Conservation (phyloP, 371 early-diverging fungal genomes). For the Actinomucor elegans region DNA sequence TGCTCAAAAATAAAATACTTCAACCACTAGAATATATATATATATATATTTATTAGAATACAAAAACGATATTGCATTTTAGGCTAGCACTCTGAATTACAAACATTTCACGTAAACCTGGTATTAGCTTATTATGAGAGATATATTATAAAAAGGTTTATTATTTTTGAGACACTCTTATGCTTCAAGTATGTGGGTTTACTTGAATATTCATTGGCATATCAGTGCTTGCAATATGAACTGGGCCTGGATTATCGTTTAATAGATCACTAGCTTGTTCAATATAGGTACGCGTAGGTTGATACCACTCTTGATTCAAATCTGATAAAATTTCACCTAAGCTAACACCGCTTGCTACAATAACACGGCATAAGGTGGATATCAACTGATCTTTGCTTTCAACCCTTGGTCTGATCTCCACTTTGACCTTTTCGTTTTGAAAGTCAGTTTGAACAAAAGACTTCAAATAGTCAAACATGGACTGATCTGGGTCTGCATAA, state of each 20-base stretch:
- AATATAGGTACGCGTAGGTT: slow-evolving; percentile 30
- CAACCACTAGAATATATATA: too few species aligned
- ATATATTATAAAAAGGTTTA: too few species aligned
- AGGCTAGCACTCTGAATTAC: too few species aligned
- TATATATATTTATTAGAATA: too few species aligned
- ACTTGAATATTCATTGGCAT: slow-evolving; percentile 29
- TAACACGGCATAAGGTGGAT: slow-evolving; percentile 28
- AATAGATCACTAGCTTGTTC: slow-evolving; percentile 34
- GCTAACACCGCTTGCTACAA: slow-evolving; percentile 27
- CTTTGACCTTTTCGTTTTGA: slow-evolving; percentile 34
- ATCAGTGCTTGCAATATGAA: slow-evolving; percentile 40
- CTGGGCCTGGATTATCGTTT: slow-evolving; percentile 37
- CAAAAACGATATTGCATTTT: too few species aligned
- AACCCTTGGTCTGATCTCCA: slow-evolving; percentile 40
- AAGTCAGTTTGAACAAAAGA: slow-evolving; percentile 44
- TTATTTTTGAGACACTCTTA: too few species aligned
- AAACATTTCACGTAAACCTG: too few species aligned
- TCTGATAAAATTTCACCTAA: slow-evolving; percentile 37
- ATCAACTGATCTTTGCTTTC: slow-evolving; percentile 44
- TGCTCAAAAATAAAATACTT: too few species aligned
- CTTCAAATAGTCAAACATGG: slow-evolving; percentile 28
- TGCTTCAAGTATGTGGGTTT: too few species aligned
- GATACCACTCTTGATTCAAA: slow-evolving; percentile 39
- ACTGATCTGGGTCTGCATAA: slow-evolving; percentile 35
- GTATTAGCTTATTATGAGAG: too few species aligned